Conservation (phyloP, 495 filamentous ascomycete genomes). For the Neurospora pannonica region DNA sequence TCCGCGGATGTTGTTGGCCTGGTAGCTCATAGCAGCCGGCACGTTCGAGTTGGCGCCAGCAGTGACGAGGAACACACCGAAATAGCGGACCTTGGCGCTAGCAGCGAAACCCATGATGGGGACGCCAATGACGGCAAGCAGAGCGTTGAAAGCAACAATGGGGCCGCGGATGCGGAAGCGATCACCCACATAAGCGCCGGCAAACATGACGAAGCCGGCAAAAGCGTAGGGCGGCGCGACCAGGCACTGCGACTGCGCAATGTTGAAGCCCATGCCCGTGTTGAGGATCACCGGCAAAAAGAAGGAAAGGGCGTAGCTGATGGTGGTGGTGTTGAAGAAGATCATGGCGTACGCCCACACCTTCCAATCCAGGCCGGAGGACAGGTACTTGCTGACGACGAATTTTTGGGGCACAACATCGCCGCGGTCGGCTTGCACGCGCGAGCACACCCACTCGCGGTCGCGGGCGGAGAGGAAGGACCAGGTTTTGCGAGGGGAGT, state of each 20-base stretch:
- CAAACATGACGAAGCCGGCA: slow-evolving; percentile 51
- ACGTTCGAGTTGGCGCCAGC: slow-evolving; percentile 54
- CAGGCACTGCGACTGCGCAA: slow-evolving; percentile 50
- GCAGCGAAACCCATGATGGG: slow-evolving; percentile 43
- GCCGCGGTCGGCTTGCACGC: slow-evolving; percentile 48
- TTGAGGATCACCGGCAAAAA: slow-evolving; percentile 58
- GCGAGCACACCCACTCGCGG: slow-evolving; percentile 46
- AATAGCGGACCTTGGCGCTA: slow-evolving; percentile 45
- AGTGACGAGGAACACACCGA: slow-evolving; percentile 55
- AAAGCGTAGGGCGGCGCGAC: slow-evolving; percentile 54
- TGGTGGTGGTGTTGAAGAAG: slow-evolving; percentile 50
- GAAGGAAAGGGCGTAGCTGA: slow-evolving; percentile 56
- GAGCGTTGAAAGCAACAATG: slow-evolving; percentile 45
- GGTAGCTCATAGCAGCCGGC: slow-evolving; percentile 48
- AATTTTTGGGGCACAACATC: slow-evolving; percentile 46
- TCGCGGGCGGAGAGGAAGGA: slow-evolving; percentile 40
- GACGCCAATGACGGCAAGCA: slow-evolving; percentile 38
- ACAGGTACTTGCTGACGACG: slow-evolving; percentile 39
- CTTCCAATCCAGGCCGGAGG: slow-evolving; percentile 42
- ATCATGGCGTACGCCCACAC: slow-evolving; percentile 54
- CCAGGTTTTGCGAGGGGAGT: slow-evolving; percentile 42
- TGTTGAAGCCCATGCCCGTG: slow-evolving; percentile 47
- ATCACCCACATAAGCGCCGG: slow-evolving; percentile 44
- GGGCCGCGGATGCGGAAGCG: slow-evolving; percentile 47
- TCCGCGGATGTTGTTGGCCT: slow-evolving; percentile 60